These are phyloP conservation scores for Intubia oerlemansii DNA, from an alignment of 2,329 filamentous ascomycete genomes.

Conservation along the genomic window DNA sequence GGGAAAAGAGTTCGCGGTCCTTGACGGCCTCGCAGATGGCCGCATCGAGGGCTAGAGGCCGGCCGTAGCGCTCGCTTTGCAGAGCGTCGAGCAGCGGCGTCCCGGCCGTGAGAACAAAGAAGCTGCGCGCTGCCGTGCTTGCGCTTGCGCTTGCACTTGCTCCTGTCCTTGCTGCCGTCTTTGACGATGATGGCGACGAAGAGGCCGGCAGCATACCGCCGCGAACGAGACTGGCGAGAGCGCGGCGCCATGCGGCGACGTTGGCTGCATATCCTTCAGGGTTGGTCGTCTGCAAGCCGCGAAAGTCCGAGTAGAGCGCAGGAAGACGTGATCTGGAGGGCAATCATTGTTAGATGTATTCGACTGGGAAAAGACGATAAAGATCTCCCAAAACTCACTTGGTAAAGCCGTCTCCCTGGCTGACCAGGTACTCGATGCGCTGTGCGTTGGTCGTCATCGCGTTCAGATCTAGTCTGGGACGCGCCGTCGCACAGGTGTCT, in stretches of 20 bases:
- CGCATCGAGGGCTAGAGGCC: constrained; percentile 57
- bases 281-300: constrained; percentile 10
- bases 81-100: constrained; percentile 49
- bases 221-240: constrained; percentile 12
- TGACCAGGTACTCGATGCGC: constrained; percentile 8
- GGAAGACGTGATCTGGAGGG: no score
- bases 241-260: constrained; percentile 15
- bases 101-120: constrained; percentile 31
- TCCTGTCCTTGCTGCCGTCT: background rate
- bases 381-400: no score
- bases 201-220: constrained; percentile 13
- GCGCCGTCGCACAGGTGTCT: no score
- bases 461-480: background rate
- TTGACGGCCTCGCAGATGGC: constrained; percentile 57
- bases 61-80: constrained; percentile 57
- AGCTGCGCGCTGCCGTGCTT: constrained; percentile 17
- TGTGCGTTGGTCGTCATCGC: constrained; percentile 7
- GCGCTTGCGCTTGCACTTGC: no score
- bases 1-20: constrained; percentile 45
- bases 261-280: constrained; percentile 12
- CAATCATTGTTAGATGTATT: no score
- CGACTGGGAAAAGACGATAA: no score
- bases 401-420: constrained; percentile 7
- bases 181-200: background rate
- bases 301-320: constrained; percentile 11